Evolutionary conservation across 371 early-diverging fungal genomes (phyloP).

Genomic region (Thermomucor indicae-seudaticae): DNA sequence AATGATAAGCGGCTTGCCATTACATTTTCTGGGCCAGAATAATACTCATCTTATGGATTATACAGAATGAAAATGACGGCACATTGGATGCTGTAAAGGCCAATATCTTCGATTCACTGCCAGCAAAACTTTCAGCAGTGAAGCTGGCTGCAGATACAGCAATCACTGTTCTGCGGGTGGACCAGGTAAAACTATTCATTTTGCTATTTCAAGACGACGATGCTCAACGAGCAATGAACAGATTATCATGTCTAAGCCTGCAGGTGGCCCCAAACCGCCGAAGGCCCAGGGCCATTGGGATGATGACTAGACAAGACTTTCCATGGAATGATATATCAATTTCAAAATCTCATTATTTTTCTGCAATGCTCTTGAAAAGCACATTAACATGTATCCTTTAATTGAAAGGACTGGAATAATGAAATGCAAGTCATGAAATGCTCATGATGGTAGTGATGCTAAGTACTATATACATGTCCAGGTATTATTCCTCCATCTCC

Average conservation of each 20-base stretch:
- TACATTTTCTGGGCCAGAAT: slow-evolving; percentile 6
- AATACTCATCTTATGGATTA: background rate
- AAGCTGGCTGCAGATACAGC: slow-evolving; percentile 92
- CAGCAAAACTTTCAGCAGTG: slow-evolving; percentile 84
- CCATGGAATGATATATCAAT: too few species aligned
- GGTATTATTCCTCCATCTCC: too few species aligned
- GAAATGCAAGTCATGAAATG: too few species aligned
- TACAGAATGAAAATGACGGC: slow-evolving; percentile 63
- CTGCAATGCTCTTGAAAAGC: too few species aligned
- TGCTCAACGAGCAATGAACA: slow-evolving; percentile 13
- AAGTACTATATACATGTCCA: too few species aligned
- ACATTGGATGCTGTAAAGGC: slow-evolving; percentile 75
- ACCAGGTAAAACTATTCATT: slow-evolving; percentile 78
- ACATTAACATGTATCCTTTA: too few species aligned
- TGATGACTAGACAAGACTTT: slow-evolving; percentile 61
- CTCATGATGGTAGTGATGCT: too few species aligned
- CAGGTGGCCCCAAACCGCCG: slow-evolving; percentile 93
- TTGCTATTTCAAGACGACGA: background rate
- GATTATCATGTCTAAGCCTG: slow-evolving; percentile 98
- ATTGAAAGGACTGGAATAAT: too few species aligned
- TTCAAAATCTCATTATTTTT: too few species aligned
- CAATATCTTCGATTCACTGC: slow-evolving; percentile 77
- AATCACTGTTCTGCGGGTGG: slow-evolving; percentile 92
- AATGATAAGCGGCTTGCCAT: too few species aligned
- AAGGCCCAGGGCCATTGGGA: slow-evolving; percentile 92